Conservation (phyloP, 208 protist genomes). For the Leishmania amazonensis region DNA sequence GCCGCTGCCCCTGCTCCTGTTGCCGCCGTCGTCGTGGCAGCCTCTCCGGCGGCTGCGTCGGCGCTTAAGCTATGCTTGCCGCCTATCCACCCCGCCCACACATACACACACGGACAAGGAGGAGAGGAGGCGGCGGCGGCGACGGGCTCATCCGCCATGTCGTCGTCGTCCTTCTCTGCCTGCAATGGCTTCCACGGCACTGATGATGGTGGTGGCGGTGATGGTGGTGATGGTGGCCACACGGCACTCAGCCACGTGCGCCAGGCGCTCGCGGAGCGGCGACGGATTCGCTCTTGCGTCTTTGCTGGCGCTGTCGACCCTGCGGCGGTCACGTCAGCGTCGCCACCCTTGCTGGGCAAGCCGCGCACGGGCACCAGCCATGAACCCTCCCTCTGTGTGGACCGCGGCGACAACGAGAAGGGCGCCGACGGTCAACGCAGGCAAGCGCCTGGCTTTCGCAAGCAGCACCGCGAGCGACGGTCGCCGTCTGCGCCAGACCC, state of each 20-base stretch:
- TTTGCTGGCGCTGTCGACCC: background rate
- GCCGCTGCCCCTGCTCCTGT: background rate
- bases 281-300: background rate
- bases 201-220: too few species aligned
- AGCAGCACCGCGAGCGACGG: background rate
- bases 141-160: background rate
- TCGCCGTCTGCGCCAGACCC: background rate
- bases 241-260: constrained; percentile 10
- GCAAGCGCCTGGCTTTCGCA: background rate
- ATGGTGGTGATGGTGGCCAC: background rate
- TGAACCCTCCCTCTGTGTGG: background rate
- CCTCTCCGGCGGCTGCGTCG: background rate
- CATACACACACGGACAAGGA: background rate
- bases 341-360: background rate
- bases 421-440: background rate
- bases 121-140: background rate
- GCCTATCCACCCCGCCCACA: too few species aligned
- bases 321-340: background rate
- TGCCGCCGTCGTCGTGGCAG: background rate
- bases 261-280: constrained; percentile 18
- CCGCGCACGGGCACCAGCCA: background rate
- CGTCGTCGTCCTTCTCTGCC: background rate
- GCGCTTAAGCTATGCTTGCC: background rate
- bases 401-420: background rate
- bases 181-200: background rate